Evolutionary conservation across 768 basidiomycete species (phyloP), one percentile per base, ranked within the genome.

Genomic region (Collybia sp.): DNA sequence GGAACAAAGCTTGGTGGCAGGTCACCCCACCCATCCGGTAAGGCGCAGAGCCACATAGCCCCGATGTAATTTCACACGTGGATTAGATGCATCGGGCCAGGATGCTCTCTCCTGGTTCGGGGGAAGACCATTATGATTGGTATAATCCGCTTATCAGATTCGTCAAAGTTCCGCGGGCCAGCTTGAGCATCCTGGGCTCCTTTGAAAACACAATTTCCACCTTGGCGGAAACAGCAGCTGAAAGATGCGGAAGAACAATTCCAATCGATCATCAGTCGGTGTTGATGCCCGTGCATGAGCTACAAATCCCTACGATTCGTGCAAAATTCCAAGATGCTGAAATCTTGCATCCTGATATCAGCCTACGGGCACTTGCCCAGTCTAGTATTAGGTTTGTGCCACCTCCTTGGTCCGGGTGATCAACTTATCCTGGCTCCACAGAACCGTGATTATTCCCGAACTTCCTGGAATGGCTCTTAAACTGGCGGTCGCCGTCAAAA

Each of bases 11-110:
- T 65, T 81, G 13, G 70, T 80, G 9, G 71, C 75, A 13, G 79
- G 79, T 1, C 79, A 81, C 58, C 79, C 79, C 17, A 80, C 78
- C 1, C 79, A 81, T 51, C 79, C 79, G 12, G 78, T 78, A 53
- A 41, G 66, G 59, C 6, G 35, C 10, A 4, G n/a, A 37, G 6
- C 25, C 25, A 25, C 8, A 25, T 40, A 34, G 19, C 36, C 19
- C 12, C 36, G 15, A 10, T 32, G 38, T 45, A 31, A 54, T 44
- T 31, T 30, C 33, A 50, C 32, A 33, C 13, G 13, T 18, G 13
- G 41, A 39, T 30, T 38, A 80, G 78, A 80, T 80, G 79, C 75
- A 82, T 56, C 70, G 77, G 3, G 75, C 79, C 1, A 65, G 76
- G 53, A 65, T 72, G 65, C 50, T 71, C 49, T 53, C 66, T 42